phyloP scores from a whole-genome alignment of 202 grass and related monocot species.

The Brachypodium distachyon region DNA sequence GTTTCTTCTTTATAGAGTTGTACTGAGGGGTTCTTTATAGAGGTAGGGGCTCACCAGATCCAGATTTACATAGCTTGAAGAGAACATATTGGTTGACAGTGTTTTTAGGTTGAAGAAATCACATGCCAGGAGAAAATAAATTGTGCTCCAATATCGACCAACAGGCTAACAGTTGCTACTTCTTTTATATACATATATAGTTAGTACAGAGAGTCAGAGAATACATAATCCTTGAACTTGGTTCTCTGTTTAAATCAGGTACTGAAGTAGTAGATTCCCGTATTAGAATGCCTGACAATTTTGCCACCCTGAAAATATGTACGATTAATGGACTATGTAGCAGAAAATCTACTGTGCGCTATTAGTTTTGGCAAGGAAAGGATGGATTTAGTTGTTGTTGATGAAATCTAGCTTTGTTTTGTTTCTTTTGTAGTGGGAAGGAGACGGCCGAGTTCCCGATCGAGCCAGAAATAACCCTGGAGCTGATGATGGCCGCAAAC shows the following conservation, averaged over 20 bases:
- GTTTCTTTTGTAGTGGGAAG: conserved; percentile 56
- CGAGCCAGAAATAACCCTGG: conserved; percentile 73
- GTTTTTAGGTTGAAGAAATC: not conserved
- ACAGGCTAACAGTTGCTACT: not conserved
- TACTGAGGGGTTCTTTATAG: not conserved
- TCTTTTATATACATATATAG: too few species aligned
- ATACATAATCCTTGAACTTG: not conserved
- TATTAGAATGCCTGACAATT: too few species aligned
- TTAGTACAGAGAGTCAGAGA: not conserved
- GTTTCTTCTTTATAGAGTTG: not conserved
- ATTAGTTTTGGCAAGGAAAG: not conserved
- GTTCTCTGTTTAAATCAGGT: not conserved
- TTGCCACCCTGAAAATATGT: too few species aligned
- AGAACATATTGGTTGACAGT: not conserved
- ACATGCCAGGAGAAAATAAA: not conserved
- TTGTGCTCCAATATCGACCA: not conserved
- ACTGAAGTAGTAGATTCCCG: too few species aligned
- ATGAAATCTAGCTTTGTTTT: not conserved
- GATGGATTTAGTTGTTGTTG: not conserved
- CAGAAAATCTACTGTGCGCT: too few species aligned
- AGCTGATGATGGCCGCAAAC: conserved; percentile 96
- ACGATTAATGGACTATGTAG: too few species aligned
- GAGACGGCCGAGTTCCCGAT: conserved; percentile 68
- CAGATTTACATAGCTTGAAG: not conserved
- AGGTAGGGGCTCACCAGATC: too few species aligned